These are phyloP conservation scores for Ustanciosporium gigantosporum DNA, from an alignment of 1,284 basidiomycete species.

Conservation along the genomic window DNA sequence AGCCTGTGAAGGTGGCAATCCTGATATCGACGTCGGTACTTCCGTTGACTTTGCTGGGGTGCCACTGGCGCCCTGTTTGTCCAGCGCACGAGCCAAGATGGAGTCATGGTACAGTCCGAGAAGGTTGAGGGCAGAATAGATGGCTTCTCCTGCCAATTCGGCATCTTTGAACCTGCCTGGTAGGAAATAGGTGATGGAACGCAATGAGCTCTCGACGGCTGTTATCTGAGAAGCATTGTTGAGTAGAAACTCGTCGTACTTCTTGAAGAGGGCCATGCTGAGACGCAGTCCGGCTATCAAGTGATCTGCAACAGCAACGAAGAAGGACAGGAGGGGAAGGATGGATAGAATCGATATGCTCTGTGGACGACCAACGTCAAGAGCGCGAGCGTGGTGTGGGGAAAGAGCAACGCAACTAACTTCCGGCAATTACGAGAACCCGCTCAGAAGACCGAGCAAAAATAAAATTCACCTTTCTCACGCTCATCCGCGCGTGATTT, in stretches of 20 bases:
- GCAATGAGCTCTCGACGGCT: slow-evolving; percentile 80
- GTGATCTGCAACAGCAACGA: too few relatives aligned
- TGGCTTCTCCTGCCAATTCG: slow-evolving; percentile 67
- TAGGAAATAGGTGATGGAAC: slow-evolving; percentile 89
- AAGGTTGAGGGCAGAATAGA: slow-evolving; percentile 62
- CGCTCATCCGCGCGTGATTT: too few relatives aligned
- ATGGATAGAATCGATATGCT: too few relatives aligned
- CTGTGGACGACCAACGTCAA: too few relatives aligned
- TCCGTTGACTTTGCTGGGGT: neutral
- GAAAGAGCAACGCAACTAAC: too few relatives aligned
- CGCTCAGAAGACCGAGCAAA: too few relatives aligned
- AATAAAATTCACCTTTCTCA: too few relatives aligned
- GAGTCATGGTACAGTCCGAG: slow-evolving; percentile 63
- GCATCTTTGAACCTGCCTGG: slow-evolving; percentile 96
- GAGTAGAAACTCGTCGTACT: slow-evolving; percentile 56
- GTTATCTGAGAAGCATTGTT: slow-evolving; percentile 66
- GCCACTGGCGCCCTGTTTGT: slow-evolving; percentile 12
- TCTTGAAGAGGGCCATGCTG: slow-evolving; percentile 45
- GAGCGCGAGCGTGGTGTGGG: too few relatives aligned
- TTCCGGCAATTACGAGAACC: too few relatives aligned
- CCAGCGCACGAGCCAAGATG: slow-evolving; percentile 58
- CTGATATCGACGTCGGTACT: neutral
- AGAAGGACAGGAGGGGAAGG: too few relatives aligned
- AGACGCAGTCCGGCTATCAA: too few relatives aligned
- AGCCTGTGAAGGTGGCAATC: neutral